phyloP scores from a whole-genome alignment of 208 protist genomes.

The Crithidia mellificae region DNA sequence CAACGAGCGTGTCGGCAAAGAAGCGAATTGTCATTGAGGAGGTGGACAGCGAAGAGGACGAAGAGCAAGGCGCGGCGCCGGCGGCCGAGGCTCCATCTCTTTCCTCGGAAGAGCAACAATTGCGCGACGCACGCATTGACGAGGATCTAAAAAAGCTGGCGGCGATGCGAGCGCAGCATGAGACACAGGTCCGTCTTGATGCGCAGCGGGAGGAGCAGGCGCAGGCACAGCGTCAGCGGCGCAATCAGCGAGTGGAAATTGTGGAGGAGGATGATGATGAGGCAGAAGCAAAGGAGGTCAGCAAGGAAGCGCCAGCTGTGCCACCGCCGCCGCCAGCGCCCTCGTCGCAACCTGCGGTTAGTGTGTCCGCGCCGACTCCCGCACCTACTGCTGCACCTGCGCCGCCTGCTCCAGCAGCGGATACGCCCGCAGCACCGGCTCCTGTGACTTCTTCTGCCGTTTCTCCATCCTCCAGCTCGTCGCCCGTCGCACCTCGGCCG shows the following conservation, averaged over 20 bases:
- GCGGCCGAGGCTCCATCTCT: slow-evolving; percentile 11
- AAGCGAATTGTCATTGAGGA: slow-evolving; percentile 86
- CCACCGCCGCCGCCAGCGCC: slow-evolving; percentile 3
- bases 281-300: slow-evolving; percentile 6
- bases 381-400: slow-evolving; percentile 7
- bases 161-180: slow-evolving; percentile 11
- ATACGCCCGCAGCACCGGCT: not conserved
- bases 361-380: slow-evolving; percentile 5
- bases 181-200: slow-evolving; percentile 38
- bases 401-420: not conserved
- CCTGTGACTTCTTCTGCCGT: not conserved
- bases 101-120: slow-evolving; percentile 33
- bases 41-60: slow-evolving; percentile 81
- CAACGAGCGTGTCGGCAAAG: slow-evolving; percentile 25
- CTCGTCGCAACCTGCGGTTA: not conserved
- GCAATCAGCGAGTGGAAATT: slow-evolving; percentile 66
- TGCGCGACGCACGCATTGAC: slow-evolving; percentile 35
- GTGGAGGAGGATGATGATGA: slow-evolving; percentile 61
- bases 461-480: slow-evolving; percentile 2
- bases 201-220: slow-evolving; percentile 39
- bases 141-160: slow-evolving; percentile 53
- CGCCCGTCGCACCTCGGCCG: slow-evolving; percentile 25
- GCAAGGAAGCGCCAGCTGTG: not conserved
- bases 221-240: slow-evolving; percentile 36
- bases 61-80: slow-evolving; percentile 8